Evolutionary conservation across 345 rosid species (phyloP), one percentile per base, ranked within the genome.

Genomic region (Abelmoschus esculentus): DNA sequence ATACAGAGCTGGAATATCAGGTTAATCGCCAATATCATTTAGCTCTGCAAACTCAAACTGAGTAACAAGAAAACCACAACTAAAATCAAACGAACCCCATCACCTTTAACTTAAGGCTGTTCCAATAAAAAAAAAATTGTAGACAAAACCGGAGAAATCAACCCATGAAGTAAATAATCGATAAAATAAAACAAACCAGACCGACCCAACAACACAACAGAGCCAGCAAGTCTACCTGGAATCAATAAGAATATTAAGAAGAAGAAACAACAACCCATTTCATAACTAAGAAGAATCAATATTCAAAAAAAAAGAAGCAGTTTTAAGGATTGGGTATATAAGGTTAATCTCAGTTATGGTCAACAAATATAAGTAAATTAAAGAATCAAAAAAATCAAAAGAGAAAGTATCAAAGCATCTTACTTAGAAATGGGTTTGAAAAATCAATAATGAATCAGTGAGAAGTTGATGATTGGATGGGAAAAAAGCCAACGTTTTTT

Each of bases 371-470:
- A 49, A 49, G 10, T 4, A 29, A 50, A 50, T 42, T 10, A 50
- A 50, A 22, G 26, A 22, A 22, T 22, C 26, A 22, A 22, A 5
- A 0, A 5, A 1, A 9, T 42, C 1, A 10, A 22, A 42, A 9
- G 13, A 57, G 5, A 46, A 22, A 31, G 18, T 22, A 58, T 69
- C 53, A 36, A 42, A n/a, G 73, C 58, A 58, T 70, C 73, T 58
- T 58, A 70, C 73, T 42, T 15, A 18, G 55, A 70, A 57, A 58
- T 29, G 66, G 44, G 44, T 15, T 40, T 40, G 14, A 29, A 44
- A 22, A 42, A 1, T 2, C 17, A 15, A 12, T 22, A 28, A 59
- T 10, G 58, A 68, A 68, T 26, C 55, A 36, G 6, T 44, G 56
- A 40, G 66, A 58, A 44, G 55, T 46, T 14, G 65, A 53, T 53